Evolutionary conservation across 495 filamentous ascomycete genomes (phyloP).

Genomic region (Neurospora sp.): DNA sequence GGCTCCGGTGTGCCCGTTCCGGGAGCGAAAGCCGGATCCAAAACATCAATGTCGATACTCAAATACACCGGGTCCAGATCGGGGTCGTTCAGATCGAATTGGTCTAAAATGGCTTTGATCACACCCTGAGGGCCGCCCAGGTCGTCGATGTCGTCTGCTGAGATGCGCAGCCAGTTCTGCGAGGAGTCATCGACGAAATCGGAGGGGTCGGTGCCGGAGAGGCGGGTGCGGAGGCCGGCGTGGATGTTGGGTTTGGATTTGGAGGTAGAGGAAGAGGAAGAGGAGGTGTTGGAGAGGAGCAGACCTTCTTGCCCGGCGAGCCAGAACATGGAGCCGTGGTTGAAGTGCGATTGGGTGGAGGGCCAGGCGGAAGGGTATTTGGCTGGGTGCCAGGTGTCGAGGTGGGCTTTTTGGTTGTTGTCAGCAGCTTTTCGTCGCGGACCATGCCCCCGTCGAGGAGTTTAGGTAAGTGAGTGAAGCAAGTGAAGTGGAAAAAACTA

Average conservation of each 20-base stretch:
- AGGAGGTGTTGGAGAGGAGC: constrained; percentile 44
- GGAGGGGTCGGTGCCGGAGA: constrained; percentile 52
- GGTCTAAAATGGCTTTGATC: constrained; percentile 7
- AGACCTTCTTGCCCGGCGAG: constrained; percentile 66
- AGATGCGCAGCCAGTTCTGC: constrained; percentile 57
- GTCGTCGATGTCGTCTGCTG: constrained; percentile 64
- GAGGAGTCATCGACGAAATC: constrained; percentile 55
- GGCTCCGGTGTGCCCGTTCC: constrained; percentile 67
- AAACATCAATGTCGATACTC: constrained; percentile 65
- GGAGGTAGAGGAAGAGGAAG: constrained; percentile 1
- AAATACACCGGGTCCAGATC: constrained; percentile 55
- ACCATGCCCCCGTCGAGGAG: no score
- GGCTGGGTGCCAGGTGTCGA: constrained; percentile 76
- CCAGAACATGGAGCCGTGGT: constrained; percentile 81
- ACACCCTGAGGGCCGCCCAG: constrained; percentile 26
- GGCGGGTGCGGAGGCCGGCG: constrained; percentile 62
- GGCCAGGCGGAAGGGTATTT: constrained; percentile 69
- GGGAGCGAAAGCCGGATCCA: constrained; percentile 62
- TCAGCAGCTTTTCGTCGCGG: no score
- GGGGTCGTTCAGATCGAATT: constrained; percentile 33
- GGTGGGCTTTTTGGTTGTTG: constrained; percentile 29
- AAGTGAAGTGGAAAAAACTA: constrained; percentile 6
- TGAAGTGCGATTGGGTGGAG: constrained; percentile 60
- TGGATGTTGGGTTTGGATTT: constrained; percentile 44
- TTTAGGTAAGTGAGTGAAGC: not conserved